Base-by-base conservation (phyloP, 2,329 filamentous ascomycete genomes). In the Raffaelea ambrosiae region DNA sequence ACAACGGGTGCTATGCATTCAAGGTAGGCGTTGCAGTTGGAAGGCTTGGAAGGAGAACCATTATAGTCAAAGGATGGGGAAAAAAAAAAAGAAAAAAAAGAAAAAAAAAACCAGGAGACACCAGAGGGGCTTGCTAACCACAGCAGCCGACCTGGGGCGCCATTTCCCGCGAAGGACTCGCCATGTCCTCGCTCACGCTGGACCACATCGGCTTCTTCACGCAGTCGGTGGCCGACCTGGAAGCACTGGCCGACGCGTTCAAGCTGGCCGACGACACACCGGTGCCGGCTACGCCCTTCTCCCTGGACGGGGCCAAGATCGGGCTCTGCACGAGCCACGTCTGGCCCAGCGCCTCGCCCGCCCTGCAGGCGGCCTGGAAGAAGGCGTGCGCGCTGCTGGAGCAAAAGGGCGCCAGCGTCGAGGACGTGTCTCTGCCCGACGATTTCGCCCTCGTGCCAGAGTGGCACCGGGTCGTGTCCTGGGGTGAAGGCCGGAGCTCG, bases 161-260 rank as follows among this genome's bases (percentile, higher is more conserved):
- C 0, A 72, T 86, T 31, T 79, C 74, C 0, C 68, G 78, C 0
- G 81, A 85, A 56, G 81, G 82, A 0, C 68, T 74, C 40, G 79
- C 76, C 58, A 64, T 79, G 2, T 81, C 76, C 54, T 76, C 77
- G 1, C 61, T 77, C 1, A 77, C 70, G 1, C 66, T 80, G 5
- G 83, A 86, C 55, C 86, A 82, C 0, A 55, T 83, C 0, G 82
- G 83, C 2, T 63, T 83, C 13, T 84, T 75, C 49, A 70, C 77
- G 0, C 72, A 81, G 0, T 71, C 66, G 5, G 66, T 81, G 0
- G 71, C 71, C 1, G 83, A 86, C 49, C 58, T 86, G 0, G 63
- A 78, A 31, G 59, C 83, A 0, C 58, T 86, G 0, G 66, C 73
- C 1, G 70, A 74, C 8, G 64, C 74, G 0, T 81, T 84, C 48